phyloP scores from a whole-genome alignment of 1,284 basidiomycete genomes.

The Trichosporon asahii region DNA sequence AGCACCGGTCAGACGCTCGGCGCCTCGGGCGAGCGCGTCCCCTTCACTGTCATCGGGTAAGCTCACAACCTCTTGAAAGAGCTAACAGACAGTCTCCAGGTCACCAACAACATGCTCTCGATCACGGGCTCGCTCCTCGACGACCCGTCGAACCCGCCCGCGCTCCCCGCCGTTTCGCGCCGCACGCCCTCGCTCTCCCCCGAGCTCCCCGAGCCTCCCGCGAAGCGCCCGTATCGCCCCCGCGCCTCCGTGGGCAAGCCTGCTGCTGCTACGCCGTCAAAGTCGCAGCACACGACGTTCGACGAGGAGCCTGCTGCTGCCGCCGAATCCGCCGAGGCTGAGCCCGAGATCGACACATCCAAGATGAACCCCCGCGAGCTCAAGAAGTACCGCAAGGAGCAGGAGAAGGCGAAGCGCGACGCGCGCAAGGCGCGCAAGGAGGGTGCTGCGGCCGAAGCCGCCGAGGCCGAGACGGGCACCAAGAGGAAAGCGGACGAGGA shows the following conservation, averaged over 20 bases:
- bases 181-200: slow-evolving; percentile 58
- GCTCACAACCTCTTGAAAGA: slow-evolving; percentile 33
- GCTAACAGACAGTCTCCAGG: slow-evolving; percentile 63
- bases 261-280: slow-evolving; percentile 55
- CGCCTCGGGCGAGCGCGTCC: slow-evolving; percentile 64
- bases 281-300: slow-evolving; percentile 26
- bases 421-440: slow-evolving; percentile 45
- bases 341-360: slow-evolving; percentile 28
- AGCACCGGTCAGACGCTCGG: slow-evolving; percentile 70
- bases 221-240: slow-evolving; percentile 29
- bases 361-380: slow-evolving; percentile 37
- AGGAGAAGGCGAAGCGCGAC: slow-evolving; percentile 42
- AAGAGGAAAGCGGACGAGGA: slow-evolving; percentile 38
- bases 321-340: neutral
- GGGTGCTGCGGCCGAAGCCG: slow-evolving; percentile 14
- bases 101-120: slow-evolving; percentile 93
- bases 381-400: slow-evolving; percentile 45
- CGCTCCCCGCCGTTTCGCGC: slow-evolving; percentile 37
- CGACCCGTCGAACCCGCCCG: slow-evolving; percentile 74
- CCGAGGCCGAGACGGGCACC: slow-evolving; percentile 20
- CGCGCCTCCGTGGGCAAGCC: slow-evolving; percentile 55
- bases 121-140: slow-evolving; percentile 82
- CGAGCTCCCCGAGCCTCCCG: slow-evolving; percentile 55
- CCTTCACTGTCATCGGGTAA: slow-evolving; percentile 89
- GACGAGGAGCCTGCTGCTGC: slow-evolving; percentile 7